phyloP scores from a whole-genome alignment of 164 flowering plant species.

The Piper longum region DNA sequence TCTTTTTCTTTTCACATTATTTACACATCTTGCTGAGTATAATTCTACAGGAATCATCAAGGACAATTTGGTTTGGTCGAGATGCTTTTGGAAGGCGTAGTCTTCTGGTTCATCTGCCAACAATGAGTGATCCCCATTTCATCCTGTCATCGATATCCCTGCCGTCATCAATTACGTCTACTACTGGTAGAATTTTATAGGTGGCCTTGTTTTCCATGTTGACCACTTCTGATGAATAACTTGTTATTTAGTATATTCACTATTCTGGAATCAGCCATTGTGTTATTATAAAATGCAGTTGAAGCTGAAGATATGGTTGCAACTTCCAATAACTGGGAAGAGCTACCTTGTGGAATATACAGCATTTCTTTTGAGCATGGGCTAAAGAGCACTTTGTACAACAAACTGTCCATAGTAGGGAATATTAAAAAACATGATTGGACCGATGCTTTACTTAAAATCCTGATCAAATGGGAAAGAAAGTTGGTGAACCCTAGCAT shows the following conservation, averaged over 20 bases:
- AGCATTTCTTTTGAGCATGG: conserved; percentile 31
- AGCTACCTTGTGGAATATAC: conserved; percentile 86
- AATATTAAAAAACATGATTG: conserved; percentile 61
- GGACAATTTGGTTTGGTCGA: conserved; percentile 88
- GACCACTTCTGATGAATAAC: neutral
- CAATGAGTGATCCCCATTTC: conserved; percentile 44
- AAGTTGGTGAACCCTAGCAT: conserved; percentile 33
- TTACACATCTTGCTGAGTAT: neutral
- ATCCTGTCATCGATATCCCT: conserved; percentile 87
- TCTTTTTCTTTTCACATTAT: no score
- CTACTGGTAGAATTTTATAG: conserved; percentile 27
- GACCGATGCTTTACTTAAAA: conserved; percentile 34
- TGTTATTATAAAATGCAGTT: conserved; percentile 19
- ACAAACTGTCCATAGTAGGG: conserved; percentile 19
- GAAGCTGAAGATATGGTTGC: conserved; percentile 20
- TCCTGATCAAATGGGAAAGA: conserved; percentile 77
- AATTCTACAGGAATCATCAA: conserved; percentile 42
- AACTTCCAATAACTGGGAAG: conserved; percentile 57
- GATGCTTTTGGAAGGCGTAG: conserved; percentile 98
- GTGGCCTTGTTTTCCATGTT: neutral
- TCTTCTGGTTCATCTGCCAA: conserved; percentile 97
- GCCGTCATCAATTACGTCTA: conserved; percentile 13
- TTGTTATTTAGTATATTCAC: conserved; percentile 1
- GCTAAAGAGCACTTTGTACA: conserved; percentile 8
- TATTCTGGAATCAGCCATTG: neutral